These are phyloP conservation scores for Lichtheimia corymbifera DNA, from an alignment of 371 early-diverging fungal species.

Conservation along the genomic window DNA sequence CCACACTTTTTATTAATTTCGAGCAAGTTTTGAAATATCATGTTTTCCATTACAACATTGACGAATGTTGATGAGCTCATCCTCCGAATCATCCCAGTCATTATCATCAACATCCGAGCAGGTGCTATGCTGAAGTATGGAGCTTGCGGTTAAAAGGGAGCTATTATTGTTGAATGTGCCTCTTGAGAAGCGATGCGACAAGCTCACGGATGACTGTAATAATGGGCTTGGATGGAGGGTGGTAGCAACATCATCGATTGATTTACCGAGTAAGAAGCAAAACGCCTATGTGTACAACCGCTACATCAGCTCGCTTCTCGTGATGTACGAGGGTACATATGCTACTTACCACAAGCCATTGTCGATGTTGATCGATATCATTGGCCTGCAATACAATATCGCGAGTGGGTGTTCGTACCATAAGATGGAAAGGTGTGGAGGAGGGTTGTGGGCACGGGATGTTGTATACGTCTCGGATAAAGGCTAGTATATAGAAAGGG, in stretches of 20 bases:
- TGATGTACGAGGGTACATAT: background rate
- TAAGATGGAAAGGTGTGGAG: conserved; percentile 54
- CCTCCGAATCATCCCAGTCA: conserved; percentile 11
- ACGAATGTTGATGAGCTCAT: conserved; percentile 41
- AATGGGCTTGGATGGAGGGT: too few relatives aligned
- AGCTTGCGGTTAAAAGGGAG: background rate
- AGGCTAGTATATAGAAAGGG: conserved; percentile 36
- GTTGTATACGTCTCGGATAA: conserved; percentile 58
- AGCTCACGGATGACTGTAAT: too few relatives aligned
- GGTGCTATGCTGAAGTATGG: background rate
- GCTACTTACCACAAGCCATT: conserved; percentile 55
- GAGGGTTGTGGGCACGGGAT: conserved; percentile 43
- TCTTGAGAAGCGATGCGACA: too few relatives aligned
- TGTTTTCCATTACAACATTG: conserved; percentile 59
- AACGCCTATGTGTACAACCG: background rate
- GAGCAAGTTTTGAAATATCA: conserved; percentile 42
- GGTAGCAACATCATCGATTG: too few relatives aligned
- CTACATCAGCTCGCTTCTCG: background rate
- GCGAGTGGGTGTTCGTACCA: conserved; percentile 67
- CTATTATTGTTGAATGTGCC: background rate
- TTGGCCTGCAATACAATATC: conserved; percentile 72
- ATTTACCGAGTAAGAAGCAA: conserved; percentile 1
- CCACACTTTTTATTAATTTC: background rate
- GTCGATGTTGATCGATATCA: conserved; percentile 65
- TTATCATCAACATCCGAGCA: background rate